Base-by-base conservation (phyloP, 2,329 filamentous ascomycete genomes). In the Hirsutella rhossiliensis region DNA sequence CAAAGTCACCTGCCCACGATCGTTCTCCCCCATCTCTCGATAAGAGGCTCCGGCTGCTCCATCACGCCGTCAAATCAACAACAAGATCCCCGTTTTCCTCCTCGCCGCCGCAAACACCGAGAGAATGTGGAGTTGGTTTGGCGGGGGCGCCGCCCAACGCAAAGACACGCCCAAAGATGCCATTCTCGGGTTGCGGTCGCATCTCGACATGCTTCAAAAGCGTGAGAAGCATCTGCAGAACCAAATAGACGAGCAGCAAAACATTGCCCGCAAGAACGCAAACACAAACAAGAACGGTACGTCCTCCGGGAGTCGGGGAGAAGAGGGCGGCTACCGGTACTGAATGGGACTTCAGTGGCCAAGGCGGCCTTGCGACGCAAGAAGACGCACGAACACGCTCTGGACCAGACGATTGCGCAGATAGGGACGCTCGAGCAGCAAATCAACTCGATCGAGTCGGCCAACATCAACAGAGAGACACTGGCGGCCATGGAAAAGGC, bases 401-500 rank as follows among this genome's bases (percentile, higher is more conserved):
- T 96, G 47, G 87, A 95, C 53, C 89, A 96, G 67, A 97, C 90
- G 2, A 76, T 79, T 47, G 79, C 84, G 29, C 90, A 97, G 67
- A 94, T 97, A 59, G 79, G 81, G 56, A 94, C 92, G 19, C 74
- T 98, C 38, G 92, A 98, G 64, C 84, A 89, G 60, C 88, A 98
- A 64, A 94, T 97, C 60, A 92, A 92, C 64, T 83, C 86, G 47
- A 97, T 98, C 70, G 92, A 98, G 67, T 87, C 89, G 40, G 92
- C 92, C 49, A 98, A 97, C 63, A 96, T 98, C 72, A 98, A 98
- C 73, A 82, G 90, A 67, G 89, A 96, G 72, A 98, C 92, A 12
- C 73, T 97, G 51, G 78, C 83, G 53, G 90, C 89, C 8, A 96
- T 98, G 88, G 83, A 94, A 76, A 82, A 82, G 60, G 90, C 92